phyloP scores from a whole-genome alignment of 371 early-diverging fungal species.

The Funneliformis caledonium region DNA sequence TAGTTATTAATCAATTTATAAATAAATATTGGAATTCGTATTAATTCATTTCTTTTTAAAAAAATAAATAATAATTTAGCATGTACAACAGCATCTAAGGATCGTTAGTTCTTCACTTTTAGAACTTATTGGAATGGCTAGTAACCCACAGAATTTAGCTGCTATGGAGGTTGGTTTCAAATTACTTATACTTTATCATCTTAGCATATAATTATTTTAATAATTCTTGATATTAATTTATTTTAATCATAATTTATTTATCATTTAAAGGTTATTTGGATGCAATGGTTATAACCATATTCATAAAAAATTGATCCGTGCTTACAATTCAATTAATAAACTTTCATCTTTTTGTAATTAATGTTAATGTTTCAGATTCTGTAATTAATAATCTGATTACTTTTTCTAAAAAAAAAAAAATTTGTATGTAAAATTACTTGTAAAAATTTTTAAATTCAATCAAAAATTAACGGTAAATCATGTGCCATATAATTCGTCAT shows the following conservation, averaged over 20 bases:
- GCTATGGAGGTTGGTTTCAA: slow-evolving; percentile 79
- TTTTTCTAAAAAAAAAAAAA: no score
- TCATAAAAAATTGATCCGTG: no score
- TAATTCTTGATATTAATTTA: not conserved
- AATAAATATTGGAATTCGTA: not conserved
- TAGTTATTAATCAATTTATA: not conserved
- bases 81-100: not conserved
- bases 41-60: not conserved
- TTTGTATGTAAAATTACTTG: no score
- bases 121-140: slow-evolving; percentile 88
- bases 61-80: not conserved
- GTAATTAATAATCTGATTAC: no score
- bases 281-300: slow-evolving; percentile 71
- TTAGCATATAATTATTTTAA: not conserved
- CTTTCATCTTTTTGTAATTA: no score
- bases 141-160: slow-evolving; percentile 89
- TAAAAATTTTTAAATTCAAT: no score
- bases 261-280: slow-evolving; percentile 57
- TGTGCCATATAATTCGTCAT: no score
- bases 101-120: slow-evolving; percentile 60
- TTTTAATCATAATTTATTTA: slow-evolving; percentile 2
- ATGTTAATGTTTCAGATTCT: no score
- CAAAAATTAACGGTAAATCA: no score
- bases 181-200: no score
- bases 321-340: no score